Base-by-base conservation (phyloP, 208 protist genomes). In the Trypanosoma rangeli region DNA sequence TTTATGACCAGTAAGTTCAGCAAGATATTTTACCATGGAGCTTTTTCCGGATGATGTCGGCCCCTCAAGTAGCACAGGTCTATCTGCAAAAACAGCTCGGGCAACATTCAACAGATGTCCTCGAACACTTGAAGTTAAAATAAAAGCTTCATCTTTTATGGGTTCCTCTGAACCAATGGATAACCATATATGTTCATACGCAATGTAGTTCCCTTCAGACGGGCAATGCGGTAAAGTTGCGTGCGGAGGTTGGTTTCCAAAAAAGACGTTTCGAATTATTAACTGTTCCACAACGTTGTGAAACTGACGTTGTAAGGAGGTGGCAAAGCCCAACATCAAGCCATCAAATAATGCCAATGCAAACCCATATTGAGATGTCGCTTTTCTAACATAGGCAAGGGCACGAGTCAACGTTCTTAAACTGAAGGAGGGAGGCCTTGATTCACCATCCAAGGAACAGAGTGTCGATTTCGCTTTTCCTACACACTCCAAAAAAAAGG, bases 1-100 rank as follows among this genome's bases (percentile, higher is more conserved):
- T 18, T 83, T 86, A 83, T 99, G 98, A 18, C 99, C 99, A 5
- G 98, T 99, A 16, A 92, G 66, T 55, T 93, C 82, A 1, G 99
- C 99, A 18, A 99, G 82, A 81, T 99, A 99, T 83, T 99, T 97
- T 22, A 99, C 95, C 94, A 99, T 99, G 8, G 88, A 97, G 29
- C 99, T 99, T 84, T 99, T 99, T 29, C 99, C 98, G 29, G 92
- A 93, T 15, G 98, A 99, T 9, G 99, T 99, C 0, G 98, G 97
- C 20, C 98, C 98, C 74, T 99, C 98, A 13, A 99, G 83, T 13
- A 99, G 86, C n/a, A 99, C 95, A 16, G 98, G 98, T 42, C 98
- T 96, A 62, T 97, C 95, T 2, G 97, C 91, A 52, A 98, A 94
- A 1, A 99, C 87, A 42, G 91, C 93, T 48, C 99, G 90, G 5